A percentile compares a stretch with the other conserved stretches of the same genome.
Evolutionary conservation across 2,329 filamentous ascomycete species (phyloP).

Genomic region (Hypoxylon sp.): DNA sequence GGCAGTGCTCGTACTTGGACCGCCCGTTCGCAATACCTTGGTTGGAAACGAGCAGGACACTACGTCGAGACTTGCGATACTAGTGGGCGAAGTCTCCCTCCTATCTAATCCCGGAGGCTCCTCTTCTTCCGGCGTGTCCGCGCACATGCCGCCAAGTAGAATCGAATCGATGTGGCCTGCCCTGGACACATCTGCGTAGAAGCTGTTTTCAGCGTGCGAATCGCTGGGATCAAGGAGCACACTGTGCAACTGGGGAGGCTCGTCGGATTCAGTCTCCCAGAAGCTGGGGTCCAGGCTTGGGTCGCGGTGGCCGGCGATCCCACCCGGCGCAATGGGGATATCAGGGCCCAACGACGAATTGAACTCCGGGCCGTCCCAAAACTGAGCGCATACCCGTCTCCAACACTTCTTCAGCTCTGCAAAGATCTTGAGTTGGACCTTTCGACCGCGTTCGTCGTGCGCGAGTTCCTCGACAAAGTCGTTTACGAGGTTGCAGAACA

Average conservation of each 20-base stretch:
- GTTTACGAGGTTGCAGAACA: constrained; percentile 85
- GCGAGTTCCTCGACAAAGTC: constrained; percentile 65
- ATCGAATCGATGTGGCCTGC: constrained; percentile 59
- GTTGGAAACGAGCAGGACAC: constrained; percentile 70
- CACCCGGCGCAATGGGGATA: constrained; percentile 77
- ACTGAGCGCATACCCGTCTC: constrained; percentile 87
- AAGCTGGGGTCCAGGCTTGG: constrained; percentile 62
- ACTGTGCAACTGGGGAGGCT: constrained; percentile 55
- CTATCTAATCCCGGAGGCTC: constrained; percentile 44
- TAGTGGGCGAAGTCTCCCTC: constrained; percentile 60
- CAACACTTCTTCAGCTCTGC: constrained; percentile 97
- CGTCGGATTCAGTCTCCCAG: constrained; percentile 57
- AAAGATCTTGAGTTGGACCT: constrained; percentile 80
- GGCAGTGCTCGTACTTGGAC: constrained; percentile 51
- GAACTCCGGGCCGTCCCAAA: constrained; percentile 82
- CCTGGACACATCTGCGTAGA: constrained; percentile 56
- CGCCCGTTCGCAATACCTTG: constrained; percentile 54
- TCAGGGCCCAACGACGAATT: constrained; percentile 68
- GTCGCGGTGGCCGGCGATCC: constrained; percentile 69
- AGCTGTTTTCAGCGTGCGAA: constrained; percentile 48
- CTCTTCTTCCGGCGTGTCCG: constrained; percentile 55
- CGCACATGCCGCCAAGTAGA: constrained; percentile 52
- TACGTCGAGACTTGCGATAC: constrained; percentile 66
- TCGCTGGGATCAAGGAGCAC: constrained; percentile 46
- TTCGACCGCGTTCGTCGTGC: constrained; percentile 53